These are phyloP conservation scores for Phytophthora megakarya DNA, from an alignment of 352 stramenopile genomes.

Conservation along the genomic window DNA sequence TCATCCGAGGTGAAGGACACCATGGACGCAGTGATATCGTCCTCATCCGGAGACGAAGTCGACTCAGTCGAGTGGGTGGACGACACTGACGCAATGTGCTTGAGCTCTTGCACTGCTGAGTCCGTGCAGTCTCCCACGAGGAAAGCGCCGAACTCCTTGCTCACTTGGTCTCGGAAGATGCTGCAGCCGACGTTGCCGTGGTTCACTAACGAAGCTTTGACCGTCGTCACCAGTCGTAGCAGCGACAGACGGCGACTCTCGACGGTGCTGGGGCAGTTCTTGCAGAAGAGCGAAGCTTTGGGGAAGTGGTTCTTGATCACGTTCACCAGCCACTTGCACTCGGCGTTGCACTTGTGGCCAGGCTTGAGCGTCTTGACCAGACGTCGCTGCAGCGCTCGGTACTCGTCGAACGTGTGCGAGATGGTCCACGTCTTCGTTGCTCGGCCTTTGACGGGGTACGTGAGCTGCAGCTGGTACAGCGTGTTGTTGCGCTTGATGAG, in stretches of 20 bases:
- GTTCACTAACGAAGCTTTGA: conserved; percentile 39
- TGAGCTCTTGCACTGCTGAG: conserved; percentile 14
- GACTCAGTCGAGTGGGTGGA: conserved; percentile 22
- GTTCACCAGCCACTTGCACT: conserved; percentile 60
- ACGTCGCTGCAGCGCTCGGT: conserved; percentile 45
- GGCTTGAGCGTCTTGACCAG: conserved; percentile 47
- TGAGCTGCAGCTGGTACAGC: conserved; percentile 41
- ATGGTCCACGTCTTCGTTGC: conserved; percentile 32
- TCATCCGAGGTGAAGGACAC: conserved; percentile 40
- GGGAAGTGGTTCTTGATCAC: conserved; percentile 64
- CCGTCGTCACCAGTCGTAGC: conserved; percentile 27
- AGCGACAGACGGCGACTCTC: conserved; percentile 36
- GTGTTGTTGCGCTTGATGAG: conserved; percentile 37
- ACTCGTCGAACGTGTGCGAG: conserved; percentile 46
- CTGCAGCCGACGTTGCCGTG: conserved; percentile 35
- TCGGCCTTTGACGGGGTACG: conserved; percentile 10
- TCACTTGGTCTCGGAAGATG: conserved; percentile 34
- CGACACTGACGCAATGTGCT: conserved; percentile 16
- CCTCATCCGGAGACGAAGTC: conserved; percentile 10
- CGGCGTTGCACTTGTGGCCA: conserved; percentile 61
- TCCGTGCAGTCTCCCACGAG: conserved; percentile 35
- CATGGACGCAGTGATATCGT: conserved; percentile 27
- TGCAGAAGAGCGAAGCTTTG: conserved; percentile 41
- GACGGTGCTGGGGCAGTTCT: conserved; percentile 36
- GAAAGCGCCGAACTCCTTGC: conserved; percentile 34